Evolutionary conservation across 2,329 filamentous ascomycete species (phyloP).

Genomic region (Zelopaecilomyces penicillatus): DNA sequence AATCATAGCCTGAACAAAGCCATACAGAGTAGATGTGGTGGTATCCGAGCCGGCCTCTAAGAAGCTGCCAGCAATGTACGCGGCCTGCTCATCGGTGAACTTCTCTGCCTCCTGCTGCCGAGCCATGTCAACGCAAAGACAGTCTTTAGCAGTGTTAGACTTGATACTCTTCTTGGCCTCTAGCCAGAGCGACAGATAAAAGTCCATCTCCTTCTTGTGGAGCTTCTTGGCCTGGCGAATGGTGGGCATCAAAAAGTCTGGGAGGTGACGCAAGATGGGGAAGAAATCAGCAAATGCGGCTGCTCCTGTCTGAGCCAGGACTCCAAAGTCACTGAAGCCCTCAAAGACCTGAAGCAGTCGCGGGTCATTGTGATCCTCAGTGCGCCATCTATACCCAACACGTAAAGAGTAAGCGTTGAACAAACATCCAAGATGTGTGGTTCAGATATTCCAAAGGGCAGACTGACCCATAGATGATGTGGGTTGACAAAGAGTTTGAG

Average conservation of each 20-base stretch:
- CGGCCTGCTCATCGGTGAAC: slow-evolving; percentile 10
- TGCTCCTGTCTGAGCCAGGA: slow-evolving; percentile 3
- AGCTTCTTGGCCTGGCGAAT: slow-evolving; percentile 4
- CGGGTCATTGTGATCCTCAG: too few species aligned
- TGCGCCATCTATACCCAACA: too few species aligned
- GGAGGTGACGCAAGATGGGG: slow-evolving; percentile 4
- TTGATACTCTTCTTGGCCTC: slow-evolving; percentile 8
- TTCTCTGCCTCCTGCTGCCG: slow-evolving; percentile 9
- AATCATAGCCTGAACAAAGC: slow-evolving; percentile 39
- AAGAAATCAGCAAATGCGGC: slow-evolving; percentile 6
- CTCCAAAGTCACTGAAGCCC: background rate
- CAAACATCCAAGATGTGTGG: too few species aligned
- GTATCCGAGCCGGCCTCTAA: slow-evolving; percentile 14
- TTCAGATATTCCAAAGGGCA: too few species aligned
- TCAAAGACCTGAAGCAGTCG: too few species aligned
- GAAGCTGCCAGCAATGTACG: slow-evolving; percentile 11
- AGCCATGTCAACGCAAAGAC: background rate
- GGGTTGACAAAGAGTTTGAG: background rate
- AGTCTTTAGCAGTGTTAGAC: slow-evolving; percentile 9
- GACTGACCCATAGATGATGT: background rate
- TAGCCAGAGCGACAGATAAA: slow-evolving; percentile 12
- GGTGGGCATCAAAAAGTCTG: slow-evolving; percentile 4
- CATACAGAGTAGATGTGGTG: slow-evolving; percentile 21
- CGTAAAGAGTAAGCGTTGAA: too few species aligned
- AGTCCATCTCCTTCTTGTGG: slow-evolving; percentile 12